Conservation (phyloP, 805 yeast genomes). For the Clavispora santaluciae region DNA sequence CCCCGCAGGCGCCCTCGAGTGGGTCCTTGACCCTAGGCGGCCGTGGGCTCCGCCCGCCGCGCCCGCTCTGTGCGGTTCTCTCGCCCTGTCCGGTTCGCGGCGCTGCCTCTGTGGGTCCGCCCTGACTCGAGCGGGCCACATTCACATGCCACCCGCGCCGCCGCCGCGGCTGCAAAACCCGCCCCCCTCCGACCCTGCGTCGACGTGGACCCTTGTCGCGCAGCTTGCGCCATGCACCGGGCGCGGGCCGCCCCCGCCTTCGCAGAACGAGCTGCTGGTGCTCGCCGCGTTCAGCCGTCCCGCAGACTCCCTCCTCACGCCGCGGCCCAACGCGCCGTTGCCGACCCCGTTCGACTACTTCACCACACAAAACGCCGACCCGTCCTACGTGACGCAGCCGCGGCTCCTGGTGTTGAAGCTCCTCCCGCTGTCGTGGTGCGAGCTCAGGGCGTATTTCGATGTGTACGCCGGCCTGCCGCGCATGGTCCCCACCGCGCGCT, state of each 20-base stretch:
- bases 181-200: slow-evolving; percentile 7
- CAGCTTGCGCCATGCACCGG: slow-evolving; percentile 6
- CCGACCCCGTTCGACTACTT: slow-evolving; percentile 13
- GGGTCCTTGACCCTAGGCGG: too few species aligned
- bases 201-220: slow-evolving; percentile 13
- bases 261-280: slow-evolving; percentile 8
- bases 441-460: slow-evolving; percentile 50
- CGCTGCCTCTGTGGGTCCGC: not conserved
- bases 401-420: slow-evolving; percentile 58
- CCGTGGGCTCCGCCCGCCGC: too few species aligned
- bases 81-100: too few species aligned
- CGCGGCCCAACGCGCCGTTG: slow-evolving; percentile 4
- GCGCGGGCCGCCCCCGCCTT: slow-evolving; percentile 8
- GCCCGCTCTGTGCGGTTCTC: too few species aligned
- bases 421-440: slow-evolving; percentile 64
- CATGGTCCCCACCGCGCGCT: slow-evolving; percentile 29
- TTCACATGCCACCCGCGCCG: not conserved
- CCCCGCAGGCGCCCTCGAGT: too few species aligned
- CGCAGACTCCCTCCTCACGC: slow-evolving; percentile 6
- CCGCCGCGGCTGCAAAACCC: not conserved
- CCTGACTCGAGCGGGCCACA: not conserved
- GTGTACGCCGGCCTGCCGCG: slow-evolving; percentile 42
- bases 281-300: slow-evolving; percentile 7
- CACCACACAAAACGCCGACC: slow-evolving; percentile 8
- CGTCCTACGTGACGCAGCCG: slow-evolving; percentile 10